These are phyloP conservation scores for Poa pratensis DNA, from an alignment of 176 grass and related monocot genomes.

Conservation along the genomic window DNA sequence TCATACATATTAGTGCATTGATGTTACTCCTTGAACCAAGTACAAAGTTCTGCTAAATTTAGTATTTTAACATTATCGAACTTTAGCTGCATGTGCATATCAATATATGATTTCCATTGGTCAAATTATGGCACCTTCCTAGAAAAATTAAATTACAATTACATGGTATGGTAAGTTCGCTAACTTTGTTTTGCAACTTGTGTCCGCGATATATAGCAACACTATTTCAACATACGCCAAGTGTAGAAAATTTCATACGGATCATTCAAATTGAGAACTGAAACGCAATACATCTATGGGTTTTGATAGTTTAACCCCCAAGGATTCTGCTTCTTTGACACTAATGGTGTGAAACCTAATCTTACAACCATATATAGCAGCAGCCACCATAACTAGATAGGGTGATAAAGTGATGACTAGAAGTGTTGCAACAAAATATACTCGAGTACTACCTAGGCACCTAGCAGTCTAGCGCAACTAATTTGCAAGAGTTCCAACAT, in stretches of 20 bases:
- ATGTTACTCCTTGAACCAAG: constrained; percentile 1
- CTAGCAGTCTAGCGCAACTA: neutral
- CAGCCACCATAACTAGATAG: neutral
- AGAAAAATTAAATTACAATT: neutral
- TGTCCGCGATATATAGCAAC: neutral
- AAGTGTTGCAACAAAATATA: neutral
- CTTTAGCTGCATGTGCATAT: neutral
- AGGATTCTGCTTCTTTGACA: neutral
- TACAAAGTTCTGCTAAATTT: neutral
- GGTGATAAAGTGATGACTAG: constrained; percentile 4
- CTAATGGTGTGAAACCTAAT: neutral
- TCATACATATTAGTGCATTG: constrained; percentile 2
- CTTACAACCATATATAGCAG: neutral
- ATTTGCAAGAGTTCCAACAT: neutral
- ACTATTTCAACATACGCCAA: neutral
- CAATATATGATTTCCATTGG: constrained; percentile 7
- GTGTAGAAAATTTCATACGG: constrained; percentile 18
- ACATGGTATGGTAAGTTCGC: neutral
- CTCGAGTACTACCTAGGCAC: neutral
- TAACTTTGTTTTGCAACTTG: neutral
- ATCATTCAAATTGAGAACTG: constrained; percentile 10
- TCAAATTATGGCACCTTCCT: neutral
- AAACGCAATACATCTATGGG: neutral
- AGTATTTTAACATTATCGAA: neutral
- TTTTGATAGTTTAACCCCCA: constrained; percentile 8